Conservation (phyloP, 225 moss, liverwort and hornwort species). For the Straminergon stramineum region DNA sequence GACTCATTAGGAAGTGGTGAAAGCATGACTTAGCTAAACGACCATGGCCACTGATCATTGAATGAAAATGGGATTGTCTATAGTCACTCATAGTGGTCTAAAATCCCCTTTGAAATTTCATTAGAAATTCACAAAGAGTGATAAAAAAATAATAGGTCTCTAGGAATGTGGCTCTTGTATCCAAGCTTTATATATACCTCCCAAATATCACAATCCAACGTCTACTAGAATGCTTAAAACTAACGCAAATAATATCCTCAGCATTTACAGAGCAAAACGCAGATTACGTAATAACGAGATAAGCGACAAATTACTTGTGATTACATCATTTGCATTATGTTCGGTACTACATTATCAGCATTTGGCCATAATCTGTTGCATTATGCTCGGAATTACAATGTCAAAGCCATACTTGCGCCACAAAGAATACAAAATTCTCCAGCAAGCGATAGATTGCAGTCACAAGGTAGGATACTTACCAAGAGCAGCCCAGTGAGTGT, state of each 20-base stretch:
- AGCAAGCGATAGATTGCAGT: background rate
- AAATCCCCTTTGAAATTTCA: background rate
- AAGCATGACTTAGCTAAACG: background rate
- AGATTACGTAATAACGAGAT: background rate
- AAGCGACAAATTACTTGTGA: background rate
- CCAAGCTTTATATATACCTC: background rate
- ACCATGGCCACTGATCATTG: background rate
- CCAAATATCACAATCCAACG: background rate
- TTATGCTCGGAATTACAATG: background rate
- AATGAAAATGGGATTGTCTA: background rate
- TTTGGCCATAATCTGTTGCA: too few species aligned
- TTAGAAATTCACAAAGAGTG: background rate
- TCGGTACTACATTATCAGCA: background rate
- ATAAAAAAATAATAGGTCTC: background rate
- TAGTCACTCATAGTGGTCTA: background rate
- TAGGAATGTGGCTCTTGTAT: background rate
- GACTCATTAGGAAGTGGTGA: background rate
- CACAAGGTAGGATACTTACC: slow-evolving; percentile 22
- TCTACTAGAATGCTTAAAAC: background rate
- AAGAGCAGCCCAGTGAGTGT: slow-evolving; percentile 76
- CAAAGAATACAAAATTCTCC: background rate
- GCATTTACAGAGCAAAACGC: background rate
- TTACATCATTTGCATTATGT: background rate
- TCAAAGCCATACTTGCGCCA: background rate
- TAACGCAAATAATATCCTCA: background rate